Evolutionary conservation across 2,329 filamentous ascomycete species (phyloP).

Genomic region (Polytolypa hystricis): DNA sequence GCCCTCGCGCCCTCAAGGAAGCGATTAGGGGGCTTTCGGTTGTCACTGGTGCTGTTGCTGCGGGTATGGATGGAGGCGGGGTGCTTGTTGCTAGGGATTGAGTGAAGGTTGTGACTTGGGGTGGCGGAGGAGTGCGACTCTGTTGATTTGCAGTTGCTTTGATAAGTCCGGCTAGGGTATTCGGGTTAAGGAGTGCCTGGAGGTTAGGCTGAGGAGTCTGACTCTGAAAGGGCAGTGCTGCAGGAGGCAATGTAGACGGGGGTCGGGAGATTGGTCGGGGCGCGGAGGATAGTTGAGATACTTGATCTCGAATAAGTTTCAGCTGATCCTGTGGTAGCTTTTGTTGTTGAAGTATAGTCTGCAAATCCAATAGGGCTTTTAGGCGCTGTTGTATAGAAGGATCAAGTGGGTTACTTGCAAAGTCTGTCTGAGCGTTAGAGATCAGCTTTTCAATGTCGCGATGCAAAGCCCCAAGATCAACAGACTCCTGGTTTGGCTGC

Average conservation of each 20-base stretch:
- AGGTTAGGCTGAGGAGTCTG: constrained; percentile 20
- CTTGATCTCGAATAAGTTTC: constrained; percentile 72
- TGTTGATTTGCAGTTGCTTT: constrained; percentile 32
- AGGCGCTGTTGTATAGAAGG: constrained; percentile 64
- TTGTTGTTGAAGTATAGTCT: constrained; percentile 66
- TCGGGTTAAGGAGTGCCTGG: constrained; percentile 28
- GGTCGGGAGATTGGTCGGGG: constrained; percentile 16
- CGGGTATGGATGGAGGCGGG: constrained; percentile 35
- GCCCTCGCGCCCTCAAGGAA: constrained; percentile 56
- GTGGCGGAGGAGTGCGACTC: constrained; percentile 36
- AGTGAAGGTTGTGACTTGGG: constrained; percentile 30
- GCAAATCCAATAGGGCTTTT: constrained; percentile 75
- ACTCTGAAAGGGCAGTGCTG: constrained; percentile 12
- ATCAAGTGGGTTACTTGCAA: constrained; percentile 67
- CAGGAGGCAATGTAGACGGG: constrained; percentile 12
- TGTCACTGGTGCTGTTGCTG: constrained; percentile 26
- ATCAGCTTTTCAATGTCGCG: constrained; percentile 75
- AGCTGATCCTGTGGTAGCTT: constrained; percentile 71
- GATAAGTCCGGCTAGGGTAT: constrained; percentile 34
- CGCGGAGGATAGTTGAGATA: constrained; percentile 57
- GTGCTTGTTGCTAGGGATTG: constrained; percentile 47
- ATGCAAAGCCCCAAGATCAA: constrained; percentile 61
- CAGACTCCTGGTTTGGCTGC: constrained; percentile 24
- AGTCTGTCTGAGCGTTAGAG: constrained; percentile 58
- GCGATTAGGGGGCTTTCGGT: constrained; percentile 53